Evolutionary conservation across 192 early-diverging fungal species (phyloP).

Genomic region (Thamnidium elegans): DNA sequence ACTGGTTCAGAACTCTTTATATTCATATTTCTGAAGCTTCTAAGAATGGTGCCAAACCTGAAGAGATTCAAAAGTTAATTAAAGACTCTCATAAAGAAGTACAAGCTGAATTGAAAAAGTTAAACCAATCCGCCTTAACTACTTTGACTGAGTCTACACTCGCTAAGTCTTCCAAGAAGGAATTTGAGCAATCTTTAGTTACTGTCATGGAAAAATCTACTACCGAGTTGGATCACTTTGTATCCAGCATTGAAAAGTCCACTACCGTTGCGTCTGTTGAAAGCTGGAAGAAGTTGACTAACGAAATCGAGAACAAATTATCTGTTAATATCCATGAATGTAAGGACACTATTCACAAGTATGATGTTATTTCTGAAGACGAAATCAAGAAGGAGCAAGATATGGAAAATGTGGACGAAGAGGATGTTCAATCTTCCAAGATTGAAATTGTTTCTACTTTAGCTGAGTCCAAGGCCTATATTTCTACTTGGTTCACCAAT

Average conservation of each 20-base stretch:
- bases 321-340: not conserved
- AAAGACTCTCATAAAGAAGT: conserved; percentile 3
- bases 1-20: conserved; percentile 11
- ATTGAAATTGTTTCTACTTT: not conserved
- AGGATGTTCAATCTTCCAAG: not conserved
- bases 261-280: not conserved
- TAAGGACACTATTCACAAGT: not conserved
- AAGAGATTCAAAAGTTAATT: not conserved
- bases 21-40: not conserved
- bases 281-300: conserved; percentile 12
- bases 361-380: not conserved
- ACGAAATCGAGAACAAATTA: not conserved
- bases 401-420: not conserved
- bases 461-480: not conserved
- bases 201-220: conserved; percentile 17
- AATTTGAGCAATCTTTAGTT: not conserved
- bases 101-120: not conserved
- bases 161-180: not conserved
- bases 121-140: not conserved
- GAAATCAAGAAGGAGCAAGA: not conserved
- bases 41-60: conserved; percentile 4
- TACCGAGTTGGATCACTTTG: not conserved
- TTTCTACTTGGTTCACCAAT: conserved; percentile 11
- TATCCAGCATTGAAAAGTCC: not conserved
- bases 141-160: not conserved